Evolutionary conservation across 345 rosid species (phyloP).

Genomic region (Lumnitzera racemosa): DNA sequence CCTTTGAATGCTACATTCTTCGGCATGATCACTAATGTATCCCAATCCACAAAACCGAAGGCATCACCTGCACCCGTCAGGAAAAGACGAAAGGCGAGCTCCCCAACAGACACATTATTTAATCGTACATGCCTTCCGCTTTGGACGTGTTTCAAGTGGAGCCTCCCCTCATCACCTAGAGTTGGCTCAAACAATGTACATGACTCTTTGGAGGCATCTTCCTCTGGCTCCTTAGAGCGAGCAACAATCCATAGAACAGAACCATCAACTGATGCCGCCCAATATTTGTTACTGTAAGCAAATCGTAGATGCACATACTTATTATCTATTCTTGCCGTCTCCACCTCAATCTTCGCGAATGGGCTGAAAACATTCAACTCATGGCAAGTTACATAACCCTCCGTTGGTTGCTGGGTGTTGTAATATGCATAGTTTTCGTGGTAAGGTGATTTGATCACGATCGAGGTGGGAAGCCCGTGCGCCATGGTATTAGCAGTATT

Average conservation of each 20-base stretch:
- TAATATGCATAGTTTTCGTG: no score
- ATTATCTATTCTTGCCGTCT: background rate
- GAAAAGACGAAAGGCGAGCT: no score
- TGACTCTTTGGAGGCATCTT: slow-evolving; percentile 7
- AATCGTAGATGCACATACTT: slow-evolving; percentile 5
- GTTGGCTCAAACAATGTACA: slow-evolving; percentile 11
- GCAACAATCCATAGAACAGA: slow-evolving; percentile 1
- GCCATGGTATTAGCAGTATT: no score
- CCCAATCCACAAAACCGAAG: background rate
- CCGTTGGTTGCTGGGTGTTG: no score
- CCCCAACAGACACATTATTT: background rate
- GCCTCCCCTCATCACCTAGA: background rate
- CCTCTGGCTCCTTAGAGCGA: slow-evolving; percentile 3
- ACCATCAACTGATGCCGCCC: background rate
- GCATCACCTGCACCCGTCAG: background rate
- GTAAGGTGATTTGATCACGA: no score
- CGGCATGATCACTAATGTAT: background rate
- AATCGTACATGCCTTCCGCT: background rate
- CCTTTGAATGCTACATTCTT: background rate
- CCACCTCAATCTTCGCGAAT: background rate
- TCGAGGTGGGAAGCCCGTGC: no score
- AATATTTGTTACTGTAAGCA: background rate
- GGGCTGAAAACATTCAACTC: background rate
- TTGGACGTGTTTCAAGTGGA: background rate
- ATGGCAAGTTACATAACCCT: no score